Evolutionary conservation across 1,284 basidiomycete genomes (phyloP), one percentile per base, ranked within the genome.

Genomic region (Lentinula novae-zelandiae): DNA sequence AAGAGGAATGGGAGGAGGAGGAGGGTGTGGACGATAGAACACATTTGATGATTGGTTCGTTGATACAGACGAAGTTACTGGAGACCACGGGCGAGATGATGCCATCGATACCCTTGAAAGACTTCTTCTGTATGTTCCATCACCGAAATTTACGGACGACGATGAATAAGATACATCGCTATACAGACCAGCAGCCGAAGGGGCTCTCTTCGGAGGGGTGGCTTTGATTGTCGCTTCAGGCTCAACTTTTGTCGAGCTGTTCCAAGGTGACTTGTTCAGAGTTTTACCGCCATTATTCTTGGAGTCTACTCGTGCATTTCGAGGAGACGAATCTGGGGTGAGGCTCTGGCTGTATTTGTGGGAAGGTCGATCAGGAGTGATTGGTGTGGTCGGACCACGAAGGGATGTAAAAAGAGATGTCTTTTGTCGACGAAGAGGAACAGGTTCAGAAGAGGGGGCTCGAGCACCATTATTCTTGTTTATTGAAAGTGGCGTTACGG

Each of bases 81-180:
- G 90, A 10, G 90, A 90, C 87, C 88, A 92, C 39, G 90, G 90
- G 51, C 90, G 77, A 5, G 88, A 90, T 49, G 89, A 90, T 15
- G 85, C 80, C 80, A 90, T 85, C 15, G 89, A 92, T 52, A 83
- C 83, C 54, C 90, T 80, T 33, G 89, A 91, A 34, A 84, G 66
- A 72, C 89, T 91, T 62, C 86, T 78, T 62, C 80, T 78, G 64
- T 83, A 81, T 1, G 80, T 74, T 12, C 75, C 72, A 62, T 77
- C 63, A 62, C 77, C 62, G 38, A 73, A 70, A 38, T 79, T 83
- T 51, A 81, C 76, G 48, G 81, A 17, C 7, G 44, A 46, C 17
- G 44, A 46, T 27, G 44, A 17, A 20, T 46, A 77, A 33, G 84
- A 79, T 57, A 79, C 70, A 65, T 81, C 78, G 9, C 69, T 65